Evolutionary conservation across 208 protist species (phyloP), one percentile per base, ranked within the genome.

Genomic region (Acanthamoeba lenticulata): DNA sequence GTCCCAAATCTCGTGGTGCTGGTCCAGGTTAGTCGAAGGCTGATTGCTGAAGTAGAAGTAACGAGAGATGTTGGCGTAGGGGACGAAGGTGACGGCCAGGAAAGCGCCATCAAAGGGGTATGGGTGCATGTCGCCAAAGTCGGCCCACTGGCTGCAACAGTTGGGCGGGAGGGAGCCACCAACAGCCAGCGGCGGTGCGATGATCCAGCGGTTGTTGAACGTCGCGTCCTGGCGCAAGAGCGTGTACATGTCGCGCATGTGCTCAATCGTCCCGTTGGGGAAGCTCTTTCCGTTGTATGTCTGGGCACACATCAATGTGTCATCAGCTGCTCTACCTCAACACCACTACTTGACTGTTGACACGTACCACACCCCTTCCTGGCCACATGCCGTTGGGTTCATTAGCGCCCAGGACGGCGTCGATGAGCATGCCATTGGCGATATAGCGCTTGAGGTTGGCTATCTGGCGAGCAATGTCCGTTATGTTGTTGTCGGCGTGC

Each of bases 1-100:
- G 34, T 38, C 19, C 36, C 32, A 77, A 3, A 15, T 19, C 13
- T 2, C 3, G 9, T n/a, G 67, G 36, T n/a, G 67, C 13, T 77
- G 24, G 27, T 5, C 60, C 34, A 77, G 0, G 21, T 77, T 77
- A 11, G 21, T n/a, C 36, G 67, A 77, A 5, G 67, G 67, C 67
- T 77, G 67, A 34, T 77, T 77, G 67, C 67, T 77, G 67, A 36
- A 45, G 67, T 77, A 77, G 34, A 77, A 77, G 67, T 77, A 77
- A 17, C 67, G 67, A 19, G 29, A 29, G 67, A 77, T 77, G 67
- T 40, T 77, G 67, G 7, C 67, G 38, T 77, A 77, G 67, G 67
- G 1, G 1, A 24, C 34, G 17, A 13, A 77, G 9, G 34, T 45
- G 2, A 15, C 67, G 17, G 34, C 34, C 0, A 77, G 36, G 19